Base-by-base conservation (phyloP, 2,329 filamentous ascomycete species). In the Beauveria rudraprayagi region DNA sequence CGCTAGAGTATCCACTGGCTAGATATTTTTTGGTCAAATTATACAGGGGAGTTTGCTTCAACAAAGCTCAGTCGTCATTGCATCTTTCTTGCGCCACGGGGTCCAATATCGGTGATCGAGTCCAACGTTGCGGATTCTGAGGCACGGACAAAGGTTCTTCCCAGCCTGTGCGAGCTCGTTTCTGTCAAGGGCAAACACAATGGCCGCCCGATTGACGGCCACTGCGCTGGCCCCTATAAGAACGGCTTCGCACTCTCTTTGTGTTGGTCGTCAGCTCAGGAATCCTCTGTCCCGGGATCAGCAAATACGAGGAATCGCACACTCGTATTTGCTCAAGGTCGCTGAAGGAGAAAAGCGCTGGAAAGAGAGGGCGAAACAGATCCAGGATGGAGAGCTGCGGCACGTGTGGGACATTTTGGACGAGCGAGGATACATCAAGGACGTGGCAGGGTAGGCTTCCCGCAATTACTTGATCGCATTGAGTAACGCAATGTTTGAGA, bases 361-460 rank as follows among this genome's bases (percentile, higher is more conserved):
- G 84, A 66, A 75, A 17, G 64, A 72, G 51, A 72, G 73, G 56
- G 82, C 82, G 3, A 62, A 73, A 41, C 67, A 70, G 62, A 85
- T 88, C 50, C 51, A 75, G 56, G 70, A 72, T 1, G 85, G 85
- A 50, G 73, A 82, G 65, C 61, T 71, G 53, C 75, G 75, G 50
- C 76, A 83, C 64, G 79, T 87, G 58, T 84, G 89, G 75, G 82
- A 84, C 57, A 67, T 87, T 19, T 77, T 94, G 14, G 83, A 90
- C 66, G 85, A 89, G 72, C 80, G 90, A 67, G 90, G 89, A 48
- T 86, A 84, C 65, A 77, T 93, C 63, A 90, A 92, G 68, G 84
- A 90, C 65, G 78, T 89, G 40, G 88, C 89, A 65, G 90, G 88
- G 88, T 91, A 77, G 65, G 81, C 28, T 2, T 46, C 28, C 1